These are phyloP conservation scores for Calocybe indica DNA, from an alignment of 768 basidiomycete species.

Conservation along the genomic window DNA sequence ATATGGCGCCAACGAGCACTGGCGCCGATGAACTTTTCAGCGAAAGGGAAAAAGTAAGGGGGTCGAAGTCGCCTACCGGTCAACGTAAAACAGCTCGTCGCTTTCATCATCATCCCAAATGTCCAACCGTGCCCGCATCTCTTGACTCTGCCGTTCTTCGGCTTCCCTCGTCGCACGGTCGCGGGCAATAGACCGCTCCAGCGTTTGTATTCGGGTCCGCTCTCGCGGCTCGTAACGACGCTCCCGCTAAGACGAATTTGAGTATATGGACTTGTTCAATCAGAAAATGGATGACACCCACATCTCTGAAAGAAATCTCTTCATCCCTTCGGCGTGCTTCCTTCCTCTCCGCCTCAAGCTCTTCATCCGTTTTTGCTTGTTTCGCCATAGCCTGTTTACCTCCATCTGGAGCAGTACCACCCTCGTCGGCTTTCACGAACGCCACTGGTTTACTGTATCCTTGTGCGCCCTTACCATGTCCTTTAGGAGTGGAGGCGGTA, in stretches of 20 bases:
- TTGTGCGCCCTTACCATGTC: constrained; percentile 65
- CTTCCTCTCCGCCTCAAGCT: constrained; percentile 77
- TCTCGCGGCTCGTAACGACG: constrained; percentile 92
- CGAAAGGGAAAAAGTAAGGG: neutral
- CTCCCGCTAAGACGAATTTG: constrained; percentile 57
- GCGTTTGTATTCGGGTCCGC: constrained; percentile 66
- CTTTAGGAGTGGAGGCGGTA: constrained; percentile 26
- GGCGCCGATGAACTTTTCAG: neutral
- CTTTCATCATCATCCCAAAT: constrained; percentile 93
- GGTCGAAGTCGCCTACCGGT: constrained; percentile 52
- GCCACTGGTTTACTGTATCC: constrained; percentile 74
- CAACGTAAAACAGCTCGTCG: constrained; percentile 88
- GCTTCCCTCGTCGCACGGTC: constrained; percentile 68
- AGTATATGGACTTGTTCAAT: neutral
- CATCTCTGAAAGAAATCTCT: constrained; percentile 82
- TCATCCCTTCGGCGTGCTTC: constrained; percentile 72
- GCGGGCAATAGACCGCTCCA: constrained; percentile 72
- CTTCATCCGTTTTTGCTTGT: constrained; percentile 74
- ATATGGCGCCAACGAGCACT: constrained; percentile 85
- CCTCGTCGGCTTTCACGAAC: constrained; percentile 61
- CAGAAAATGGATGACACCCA: constrained; percentile 32
- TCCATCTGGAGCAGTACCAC: constrained; percentile 23
- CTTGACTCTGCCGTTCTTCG: constrained; percentile 73
- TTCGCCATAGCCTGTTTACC: constrained; percentile 27
- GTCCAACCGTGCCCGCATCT: constrained; percentile 77